A percentile compares a stretch with the other conserved stretches of the same genome.
phyloP scores from a whole-genome alignment of 768 basidiomycete species.

The Xanthoconium purpureum region DNA sequence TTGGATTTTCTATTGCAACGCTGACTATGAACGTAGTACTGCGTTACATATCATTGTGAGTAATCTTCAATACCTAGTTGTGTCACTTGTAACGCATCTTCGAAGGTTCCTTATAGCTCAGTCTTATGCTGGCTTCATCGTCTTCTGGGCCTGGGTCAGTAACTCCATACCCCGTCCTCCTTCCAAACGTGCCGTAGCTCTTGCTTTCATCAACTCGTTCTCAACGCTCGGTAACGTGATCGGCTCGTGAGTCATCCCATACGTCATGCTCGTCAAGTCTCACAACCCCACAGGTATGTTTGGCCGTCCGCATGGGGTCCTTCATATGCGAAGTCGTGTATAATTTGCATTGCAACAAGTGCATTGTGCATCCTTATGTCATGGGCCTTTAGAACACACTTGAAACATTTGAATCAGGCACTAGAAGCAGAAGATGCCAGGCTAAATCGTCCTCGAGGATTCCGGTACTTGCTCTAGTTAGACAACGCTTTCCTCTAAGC shows the following conservation, averaged over 20 bases:
- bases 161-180: conserved; percentile 71
- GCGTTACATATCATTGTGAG: conserved; percentile 66
- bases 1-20: conserved; percentile 67
- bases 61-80: not conserved
- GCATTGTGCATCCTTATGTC: conserved; percentile 49
- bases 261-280: not conserved
- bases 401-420: conserved; percentile 40
- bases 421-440: conserved; percentile 39
- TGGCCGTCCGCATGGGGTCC: conserved; percentile 74
- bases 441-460: conserved; percentile 34
- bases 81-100: not conserved
- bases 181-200: conserved; percentile 84
- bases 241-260: conserved; percentile 59
- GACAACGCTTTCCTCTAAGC: no score
- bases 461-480: conserved; percentile 45
- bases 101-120: conserved; percentile 74
- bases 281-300: conserved; percentile 43
- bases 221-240: conserved; percentile 81
- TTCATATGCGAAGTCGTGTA: conserved; percentile 65
- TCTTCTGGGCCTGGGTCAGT: conserved; percentile 53
- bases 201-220: conserved; percentile 80
- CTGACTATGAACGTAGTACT: conserved; percentile 58
- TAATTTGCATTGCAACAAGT: conserved; percentile 64
- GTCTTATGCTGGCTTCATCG: conserved; percentile 69
- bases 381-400: conserved; percentile 45